A percentile compares a stretch with the other conserved stretches of the same genome.
Conservation (phyloP, 2,329 filamentous ascomycete species). For the Trichoderma koningiopsis region DNA sequence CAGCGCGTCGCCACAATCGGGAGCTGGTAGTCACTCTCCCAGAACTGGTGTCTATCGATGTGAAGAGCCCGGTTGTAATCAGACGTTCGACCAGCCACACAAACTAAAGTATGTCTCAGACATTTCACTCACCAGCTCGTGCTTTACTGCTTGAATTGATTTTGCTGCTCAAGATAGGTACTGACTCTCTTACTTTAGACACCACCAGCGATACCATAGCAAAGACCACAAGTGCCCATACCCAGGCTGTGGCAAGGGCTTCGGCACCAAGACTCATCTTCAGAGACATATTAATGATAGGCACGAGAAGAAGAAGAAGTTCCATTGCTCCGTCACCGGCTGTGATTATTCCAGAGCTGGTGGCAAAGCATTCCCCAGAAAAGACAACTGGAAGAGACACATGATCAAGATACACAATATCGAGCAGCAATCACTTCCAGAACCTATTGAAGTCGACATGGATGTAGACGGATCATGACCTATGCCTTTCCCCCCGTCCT, state of each 20-base stretch:
- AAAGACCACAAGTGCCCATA: slow-evolving; percentile 61
- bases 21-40: slow-evolving; percentile 33
- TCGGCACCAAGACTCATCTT: slow-evolving; percentile 64
- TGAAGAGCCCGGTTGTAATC: slow-evolving; percentile 43
- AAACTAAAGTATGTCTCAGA: slow-evolving; percentile 56
- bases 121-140: background rate
- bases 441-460: slow-evolving; percentile 47
- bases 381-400: slow-evolving; percentile 65
- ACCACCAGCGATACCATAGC: slow-evolving; percentile 63
- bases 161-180: background rate
- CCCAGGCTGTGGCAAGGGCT: slow-evolving; percentile 55
- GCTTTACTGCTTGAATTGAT: background rate
- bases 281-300: slow-evolving; percentile 65
- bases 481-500: background rate
- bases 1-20: slow-evolving; percentile 41
- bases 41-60: slow-evolving; percentile 39
- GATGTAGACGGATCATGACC: slow-evolving; percentile 34
- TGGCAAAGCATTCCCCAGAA: slow-evolving; percentile 61
- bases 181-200: slow-evolving; percentile 39
- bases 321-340: slow-evolving; percentile 56
- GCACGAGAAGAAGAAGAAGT: slow-evolving; percentile 61
- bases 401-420: slow-evolving; percentile 62
- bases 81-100: slow-evolving; percentile 58
- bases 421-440: slow-evolving; percentile 44
- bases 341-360: slow-evolving; percentile 60